Evolutionary conservation across 2,329 filamentous ascomycete species (phyloP).

Genomic region (Paraconiothyrium sp.): DNA sequence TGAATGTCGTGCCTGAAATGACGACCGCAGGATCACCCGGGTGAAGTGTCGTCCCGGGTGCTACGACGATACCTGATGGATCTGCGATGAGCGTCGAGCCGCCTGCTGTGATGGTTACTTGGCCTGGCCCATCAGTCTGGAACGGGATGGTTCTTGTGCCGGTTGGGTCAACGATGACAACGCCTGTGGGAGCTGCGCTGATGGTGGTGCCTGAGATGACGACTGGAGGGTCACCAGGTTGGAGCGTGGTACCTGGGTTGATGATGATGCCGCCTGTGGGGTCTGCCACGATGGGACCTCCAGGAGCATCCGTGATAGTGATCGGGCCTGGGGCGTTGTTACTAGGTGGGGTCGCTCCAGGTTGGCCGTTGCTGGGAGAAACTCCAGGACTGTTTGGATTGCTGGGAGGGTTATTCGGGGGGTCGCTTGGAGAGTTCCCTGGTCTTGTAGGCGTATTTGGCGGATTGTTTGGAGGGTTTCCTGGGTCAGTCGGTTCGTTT

Average conservation of each 20-base stretch:
- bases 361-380: conserved; percentile 1
- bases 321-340: conserved; percentile 9
- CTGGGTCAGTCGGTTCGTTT: neutral
- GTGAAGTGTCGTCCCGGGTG: conserved; percentile 13
- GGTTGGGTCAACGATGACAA: conserved; percentile 8
- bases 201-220: conserved; percentile 21
- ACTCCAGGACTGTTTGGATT: neutral
- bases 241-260: conserved; percentile 23
- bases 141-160: conserved; percentile 10
- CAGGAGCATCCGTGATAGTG: conserved; percentile 22
- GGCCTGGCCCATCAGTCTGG: neutral
- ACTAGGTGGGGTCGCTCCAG: neutral
- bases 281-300: conserved; percentile 18
- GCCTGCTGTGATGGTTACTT: neutral
- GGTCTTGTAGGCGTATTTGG: conserved; percentile 5
- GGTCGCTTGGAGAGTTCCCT: neutral
- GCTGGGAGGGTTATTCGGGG: neutral
- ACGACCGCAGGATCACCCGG: conserved; percentile 12
- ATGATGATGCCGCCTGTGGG: conserved; percentile 25
- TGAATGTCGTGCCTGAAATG: conserved; percentile 22
- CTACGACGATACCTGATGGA: conserved; percentile 9
- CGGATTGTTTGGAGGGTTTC: conserved; percentile 12
- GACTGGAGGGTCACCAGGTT: conserved; percentile 11
- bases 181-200: conserved; percentile 17
- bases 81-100: neutral